These are phyloP conservation scores for Arthrobotrys megalospora DNA, from an alignment of 2,329 filamentous ascomycete genomes.

Conservation along the genomic window DNA sequence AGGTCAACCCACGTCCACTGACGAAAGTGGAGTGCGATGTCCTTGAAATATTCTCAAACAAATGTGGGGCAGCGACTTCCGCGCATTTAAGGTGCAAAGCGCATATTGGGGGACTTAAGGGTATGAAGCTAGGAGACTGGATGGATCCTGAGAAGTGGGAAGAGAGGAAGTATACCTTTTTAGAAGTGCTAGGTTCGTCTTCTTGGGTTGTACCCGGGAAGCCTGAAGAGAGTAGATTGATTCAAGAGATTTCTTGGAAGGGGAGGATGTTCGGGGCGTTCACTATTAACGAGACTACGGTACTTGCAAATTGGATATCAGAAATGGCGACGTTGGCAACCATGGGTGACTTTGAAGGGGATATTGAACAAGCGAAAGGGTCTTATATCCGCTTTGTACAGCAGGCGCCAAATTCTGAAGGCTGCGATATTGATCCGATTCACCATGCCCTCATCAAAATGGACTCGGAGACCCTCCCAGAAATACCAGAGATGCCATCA, in stretches of 20 bases:
- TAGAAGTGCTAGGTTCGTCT: constrained; percentile 66
- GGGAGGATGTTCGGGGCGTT: constrained; percentile 72
- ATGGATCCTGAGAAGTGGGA: constrained; percentile 66
- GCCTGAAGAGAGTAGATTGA: constrained; percentile 68
- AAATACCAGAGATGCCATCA: constrained; percentile 36
- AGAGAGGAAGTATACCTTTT: constrained; percentile 66
- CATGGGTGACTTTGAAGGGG: constrained; percentile 18
- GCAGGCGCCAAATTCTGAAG: constrained; percentile 40
- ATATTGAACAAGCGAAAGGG: constrained; percentile 30
- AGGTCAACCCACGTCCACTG: constrained; percentile 22
- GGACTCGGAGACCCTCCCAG: neutral
- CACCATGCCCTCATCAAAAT: constrained; percentile 13
- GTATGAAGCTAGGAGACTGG: constrained; percentile 68
- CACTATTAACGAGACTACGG: constrained; percentile 68
- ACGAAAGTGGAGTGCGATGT: constrained; percentile 2
- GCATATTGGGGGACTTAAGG: constrained; percentile 67
- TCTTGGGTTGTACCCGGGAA: constrained; percentile 69
- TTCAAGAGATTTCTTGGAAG: constrained; percentile 69
- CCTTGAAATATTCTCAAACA: constrained; percentile 66
- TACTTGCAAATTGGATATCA: constrained; percentile 68
- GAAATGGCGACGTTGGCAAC: constrained; percentile 63
- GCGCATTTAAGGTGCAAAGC: constrained; percentile 68
- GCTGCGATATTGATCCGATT: constrained; percentile 29
- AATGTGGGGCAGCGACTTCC: constrained; percentile 67
- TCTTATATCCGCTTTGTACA: constrained; percentile 28